Conservation (phyloP, 352 stramenopile species). For the Phytophthora syringae region DNA sequence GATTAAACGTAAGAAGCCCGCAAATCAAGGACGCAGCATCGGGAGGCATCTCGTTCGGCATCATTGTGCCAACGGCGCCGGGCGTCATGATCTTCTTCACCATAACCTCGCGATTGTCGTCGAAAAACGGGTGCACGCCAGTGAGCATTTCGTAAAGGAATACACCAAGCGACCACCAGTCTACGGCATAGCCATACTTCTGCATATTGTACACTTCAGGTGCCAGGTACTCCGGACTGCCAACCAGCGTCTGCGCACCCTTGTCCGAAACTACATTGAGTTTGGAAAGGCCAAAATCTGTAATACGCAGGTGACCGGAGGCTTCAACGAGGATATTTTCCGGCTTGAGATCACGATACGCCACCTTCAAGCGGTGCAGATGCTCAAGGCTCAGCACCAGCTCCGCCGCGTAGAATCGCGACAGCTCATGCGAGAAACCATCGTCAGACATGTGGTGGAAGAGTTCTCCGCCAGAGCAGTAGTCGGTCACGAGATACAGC, state of each 20-base stretch:
- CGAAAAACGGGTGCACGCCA: slow-evolving; percentile 88
- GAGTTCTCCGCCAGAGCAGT: slow-evolving; percentile 95
- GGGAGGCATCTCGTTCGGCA: slow-evolving; percentile 73
- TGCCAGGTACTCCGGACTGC: slow-evolving; percentile 91
- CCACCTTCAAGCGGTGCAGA: slow-evolving; percentile 94
- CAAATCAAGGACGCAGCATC: slow-evolving; percentile 77
- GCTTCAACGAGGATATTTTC: slow-evolving; percentile 94
- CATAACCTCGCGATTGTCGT: slow-evolving; percentile 85
- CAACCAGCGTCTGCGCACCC: slow-evolving; percentile 72
- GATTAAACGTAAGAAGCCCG: slow-evolving; percentile 80
- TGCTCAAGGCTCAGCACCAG: slow-evolving; percentile 95
- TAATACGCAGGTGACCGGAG: slow-evolving; percentile 96
- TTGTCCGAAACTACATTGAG: slow-evolving; percentile 77
- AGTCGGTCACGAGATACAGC: slow-evolving; percentile 91
- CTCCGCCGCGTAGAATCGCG: slow-evolving; percentile 96
- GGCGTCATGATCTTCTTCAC: slow-evolving; percentile 90
- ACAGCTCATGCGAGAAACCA: slow-evolving; percentile 71
- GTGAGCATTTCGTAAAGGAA: slow-evolving; percentile 93
- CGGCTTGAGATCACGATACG: slow-evolving; percentile 97
- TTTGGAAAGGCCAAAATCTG: slow-evolving; percentile 95
- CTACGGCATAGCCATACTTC: slow-evolving; percentile 86
- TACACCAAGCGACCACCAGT: slow-evolving; percentile 94
- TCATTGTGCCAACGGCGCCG: slow-evolving; percentile 57
- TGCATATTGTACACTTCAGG: slow-evolving; percentile 83
- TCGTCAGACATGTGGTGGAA: slow-evolving; percentile 97